Base-by-base conservation (phyloP, 2,329 filamentous ascomycete species). In the Claviceps arundinis region DNA sequence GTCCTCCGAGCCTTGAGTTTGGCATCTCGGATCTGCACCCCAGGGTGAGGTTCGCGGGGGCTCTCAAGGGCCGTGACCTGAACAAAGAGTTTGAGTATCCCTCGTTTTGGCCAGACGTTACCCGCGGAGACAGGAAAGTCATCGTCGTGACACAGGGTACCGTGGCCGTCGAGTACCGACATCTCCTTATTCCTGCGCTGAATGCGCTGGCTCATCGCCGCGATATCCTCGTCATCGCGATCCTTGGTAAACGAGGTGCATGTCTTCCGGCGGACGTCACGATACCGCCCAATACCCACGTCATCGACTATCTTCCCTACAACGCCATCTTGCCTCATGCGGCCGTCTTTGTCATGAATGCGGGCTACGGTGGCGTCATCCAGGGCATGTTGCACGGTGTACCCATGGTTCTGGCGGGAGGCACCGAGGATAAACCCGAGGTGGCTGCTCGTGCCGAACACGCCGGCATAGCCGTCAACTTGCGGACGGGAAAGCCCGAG, bases 121-220 rank as follows among this genome's bases (percentile, higher is more conserved):
- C 17, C 2, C n/a, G 45, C 47, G 60, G 57, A 0, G 55, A 65
- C 19, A 71, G 69, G 52, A 68, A 67, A 49, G 56, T 78, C 24
- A 61, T 78, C 5, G 64, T 69, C 19, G 72, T 77, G 5, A 66
- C 68, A 1, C 74, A 77, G 56, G 74, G 75, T 4, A 78, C 74
- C 2, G 56, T 73, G 3, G 66, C 64, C 8, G 56, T 58, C 19
- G 60, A 70, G 19, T 69, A 68, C 52, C 56, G 57, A 7, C 62
- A 75, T 30, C 65, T 78, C 2, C 57, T 77, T 14, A 55, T 73
- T 2, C 74, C 75, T 1, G 68, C 73, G 0, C 62, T 78, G 22
- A 49, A 62, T 7, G 74, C 64, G 0, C 64, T 78, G 6, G 66
- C 65, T 4, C 58, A 63, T 45, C 62, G 69, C 0, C 60, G 68